Evolutionary conservation across 495 filamentous ascomycete species (phyloP), one percentile per base, ranked within the genome.

Genomic region (Aspergillus kassunensis): DNA sequence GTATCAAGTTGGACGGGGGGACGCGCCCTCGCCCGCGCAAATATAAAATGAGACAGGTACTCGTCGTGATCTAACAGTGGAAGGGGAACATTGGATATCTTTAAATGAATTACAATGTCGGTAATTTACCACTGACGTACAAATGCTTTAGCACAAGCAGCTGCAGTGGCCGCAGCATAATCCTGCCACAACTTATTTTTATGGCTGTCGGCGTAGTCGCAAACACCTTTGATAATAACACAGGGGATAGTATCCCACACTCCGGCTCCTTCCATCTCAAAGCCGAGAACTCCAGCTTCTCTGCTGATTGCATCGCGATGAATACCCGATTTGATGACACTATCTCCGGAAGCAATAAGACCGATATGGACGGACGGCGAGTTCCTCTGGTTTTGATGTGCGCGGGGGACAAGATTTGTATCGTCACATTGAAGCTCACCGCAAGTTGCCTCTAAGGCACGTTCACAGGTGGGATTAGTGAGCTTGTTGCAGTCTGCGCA

Each of bases 251-350:
- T 12, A 31, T 34, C 43, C 29, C 29, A 3, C 8, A 11, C 43
- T n/a, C 43, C 29, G 15, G 43, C 43, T 1, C 29, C 43, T 50
- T 79, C 74, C 66, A 73, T 78, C 39, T 76, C 72, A 35, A 78
- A 71, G 30, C 64, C 74, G 3, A 75, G 43, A 12, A 74, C 55
- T 16, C 57, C 44, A 0, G 49, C 12, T 16, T 58, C 30, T 44
- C 29, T 21, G 18, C 45, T 47, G n/a, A 73, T 18, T 29, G 19
- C 15, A 35, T 61, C 55, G 37, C 55, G 40, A 9, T 31, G 45
- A 11, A 19, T 8, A 7, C 18, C 58, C 18, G 36, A 23, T 21
- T 53, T 55, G 16, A 61, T 58, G 0, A 61, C 56, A 44, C 36
- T 47, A 15, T 61, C 46, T 36, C 33, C 55, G 1, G 55, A 61